A percentile compares a stretch with the other conserved stretches of the same genome.
These are phyloP conservation scores for Aurinia saxatilis DNA, from an alignment of 345 rosid species.

Conservation along the genomic window DNA sequence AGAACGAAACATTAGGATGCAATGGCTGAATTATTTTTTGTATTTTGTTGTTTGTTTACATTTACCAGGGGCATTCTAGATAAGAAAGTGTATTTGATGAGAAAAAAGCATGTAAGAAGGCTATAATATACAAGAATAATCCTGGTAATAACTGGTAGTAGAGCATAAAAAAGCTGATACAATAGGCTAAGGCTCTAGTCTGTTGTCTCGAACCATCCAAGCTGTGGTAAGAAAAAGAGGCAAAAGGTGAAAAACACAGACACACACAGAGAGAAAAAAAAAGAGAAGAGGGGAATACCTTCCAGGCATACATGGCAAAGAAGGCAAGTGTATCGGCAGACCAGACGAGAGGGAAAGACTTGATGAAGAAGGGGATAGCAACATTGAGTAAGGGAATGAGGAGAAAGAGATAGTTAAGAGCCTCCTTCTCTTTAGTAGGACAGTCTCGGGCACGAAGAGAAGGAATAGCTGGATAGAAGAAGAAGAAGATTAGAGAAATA, in stretches of 20 bases:
- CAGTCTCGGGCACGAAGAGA: conserved; percentile 93
- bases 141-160: too few relatives aligned
- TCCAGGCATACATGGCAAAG: conserved; percentile 93
- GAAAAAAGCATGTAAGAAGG: conserved; percentile 6
- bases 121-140: conserved; percentile 17
- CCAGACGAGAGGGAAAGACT: conserved; percentile 90
- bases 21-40: background rate
- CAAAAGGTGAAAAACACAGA: background rate
- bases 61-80: conserved; percentile 15
- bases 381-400: conserved; percentile 79
- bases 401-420: conserved; percentile 87
- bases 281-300: conserved; percentile 41
- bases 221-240: conserved; percentile 33
- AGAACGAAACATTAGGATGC: conserved; percentile 15
- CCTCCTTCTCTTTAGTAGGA: conserved; percentile 84
- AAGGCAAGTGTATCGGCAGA: conserved; percentile 83
- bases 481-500: background rate
- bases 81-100: background rate
- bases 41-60: too few relatives aligned
- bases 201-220: conserved; percentile 60
- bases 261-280: background rate
- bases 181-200: conserved; percentile 28
- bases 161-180: too few relatives aligned
- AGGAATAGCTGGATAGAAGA: conserved; percentile 62
- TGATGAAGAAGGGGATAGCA: conserved; percentile 77